Percentiles rank a stretch among this genome's conserved stretches.
These are phyloP conservation scores for Mycena vitilis DNA, from an alignment of 768 basidiomycete species.

Conservation along the genomic window DNA sequence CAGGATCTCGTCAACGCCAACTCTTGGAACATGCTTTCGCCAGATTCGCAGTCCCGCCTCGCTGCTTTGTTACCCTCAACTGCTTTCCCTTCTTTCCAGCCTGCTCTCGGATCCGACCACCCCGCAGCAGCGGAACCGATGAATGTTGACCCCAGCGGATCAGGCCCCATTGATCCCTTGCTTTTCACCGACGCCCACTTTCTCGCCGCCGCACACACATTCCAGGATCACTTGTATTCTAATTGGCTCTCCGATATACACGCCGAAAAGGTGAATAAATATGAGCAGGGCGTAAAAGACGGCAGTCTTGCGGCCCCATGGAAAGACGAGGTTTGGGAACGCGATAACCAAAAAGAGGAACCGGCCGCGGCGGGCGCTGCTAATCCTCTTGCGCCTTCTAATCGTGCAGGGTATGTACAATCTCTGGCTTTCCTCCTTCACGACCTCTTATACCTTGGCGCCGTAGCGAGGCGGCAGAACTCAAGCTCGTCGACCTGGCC, in stretches of 20 bases:
- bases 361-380: neutral
- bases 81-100: slow-evolving; percentile 50
- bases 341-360: slow-evolving; percentile 48
- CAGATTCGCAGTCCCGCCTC: slow-evolving; percentile 51
- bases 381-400: neutral
- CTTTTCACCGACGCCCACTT: slow-evolving; percentile 67
- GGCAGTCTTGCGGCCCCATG: slow-evolving; percentile 66
- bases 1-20: slow-evolving; percentile 61
- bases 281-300: slow-evolving; percentile 53
- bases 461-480: slow-evolving; percentile 53
- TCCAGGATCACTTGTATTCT: slow-evolving; percentile 69
- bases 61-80: slow-evolving; percentile 59
- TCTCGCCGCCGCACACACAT: slow-evolving; percentile 64
- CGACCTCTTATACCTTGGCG: neutral
- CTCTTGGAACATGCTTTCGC: slow-evolving; percentile 60
- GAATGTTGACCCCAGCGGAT: slow-evolving; percentile 32
- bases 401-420: slow-evolving; percentile 47
- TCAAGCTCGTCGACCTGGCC: slow-evolving; percentile 59
- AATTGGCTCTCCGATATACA: slow-evolving; percentile 63
- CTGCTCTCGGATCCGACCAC: slow-evolving; percentile 50
- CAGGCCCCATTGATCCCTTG: slow-evolving; percentile 46
- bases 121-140: slow-evolving; percentile 45
- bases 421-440: neutral
- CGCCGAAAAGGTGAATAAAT: slow-evolving; percentile 53
- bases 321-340: slow-evolving; percentile 74